Base-by-base conservation (phyloP, 495 filamentous ascomycete genomes). In the Pyrenopolyporus hunteri region DNA sequence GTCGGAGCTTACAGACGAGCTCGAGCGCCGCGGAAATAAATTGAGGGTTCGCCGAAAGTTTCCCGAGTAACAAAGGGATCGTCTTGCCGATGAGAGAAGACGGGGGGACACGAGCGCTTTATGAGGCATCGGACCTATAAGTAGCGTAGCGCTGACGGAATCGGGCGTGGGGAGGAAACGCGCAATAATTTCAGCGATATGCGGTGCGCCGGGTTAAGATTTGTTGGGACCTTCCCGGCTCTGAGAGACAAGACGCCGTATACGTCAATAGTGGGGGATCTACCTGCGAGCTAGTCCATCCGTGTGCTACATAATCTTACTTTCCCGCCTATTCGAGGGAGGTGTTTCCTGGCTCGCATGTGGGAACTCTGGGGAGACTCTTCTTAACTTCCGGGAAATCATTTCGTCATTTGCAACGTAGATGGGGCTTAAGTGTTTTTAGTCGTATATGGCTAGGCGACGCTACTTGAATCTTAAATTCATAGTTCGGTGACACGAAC, bases 211-310 rank as follows among this genome's bases (percentile, higher is more conserved):
- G 39, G n/a, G n/a, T n/a, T 35, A 37, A 57, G 52, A 51, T 57
- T 63, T 63, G 59, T 63, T 57, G 59, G 57, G 59, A 50, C 36
- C 23, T 51, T 45, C 37, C 37, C 49, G 51, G 45, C 11, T 48
- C 7, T 10, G 25, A 17, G n/a, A n/a, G n/a, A n/a, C 37, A 19
- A 44, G 25, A 45, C 59, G 51, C 51, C 45, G 54, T 4, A 20
- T 48, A 59, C 61, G 61, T 64, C 61, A 64, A 29, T 36, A 44
- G 55, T 54, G 55, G 62, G 55, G 62, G 44, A 56, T 51, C 52
- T 63, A 63, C 58, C 20, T 43, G 48, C 33, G 23, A 16, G 43
- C 23, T 36, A 50, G 50, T 23, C 22, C 37, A 32, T 33, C 22
- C 28, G 48, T 36, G 57, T 54, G 20, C 49, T 54, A 48, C 57